Base-by-base conservation (phyloP, 2,329 filamentous ascomycete species). In the Parasarocladium wereldwijsianum region DNA sequence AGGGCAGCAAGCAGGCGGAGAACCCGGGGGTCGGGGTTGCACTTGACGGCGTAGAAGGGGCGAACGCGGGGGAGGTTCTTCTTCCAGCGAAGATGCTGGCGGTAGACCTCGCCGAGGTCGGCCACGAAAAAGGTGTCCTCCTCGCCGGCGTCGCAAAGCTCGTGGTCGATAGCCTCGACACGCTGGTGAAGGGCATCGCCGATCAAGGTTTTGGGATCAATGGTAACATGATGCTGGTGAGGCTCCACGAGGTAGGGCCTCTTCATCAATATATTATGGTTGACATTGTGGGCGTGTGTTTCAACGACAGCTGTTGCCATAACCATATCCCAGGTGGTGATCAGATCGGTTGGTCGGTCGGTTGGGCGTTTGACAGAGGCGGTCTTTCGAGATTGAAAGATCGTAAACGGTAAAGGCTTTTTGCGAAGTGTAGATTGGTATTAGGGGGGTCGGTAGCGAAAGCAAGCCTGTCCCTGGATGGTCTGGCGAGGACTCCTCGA, bases 41-140 rank as follows among this genome's bases (percentile, higher is more conserved):
- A 98, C 64, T 98, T 98, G 65, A 98, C 87, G 43, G 87, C 87
- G 62, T 94, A 98, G 50, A 96, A 94, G 24, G 90, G 90, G 61
- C 86, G 90, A 55, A 98, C 81, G 44, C 87, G 79, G 43, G 76
- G 73, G 49, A 98, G 64, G 52, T 92, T 87, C 65, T 77, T 72
- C 73, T 94, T 96, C 90, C 90, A 98, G 58, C 87, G 81, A 54
- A 96, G 64, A 50, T 96, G 87, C 72, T 98, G 90, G 59, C 90
- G 84, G 62, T 98, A 98, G 52, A 98, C 81, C 63, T 96, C 85
- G 58, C 90, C 90, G 48, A 98, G 75, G 62, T 98, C 90, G 47
- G 85, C 87, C 45, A 98, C 86, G 59, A 93, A 98, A 62, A 98
- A 98, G 36, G 90, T 80, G 59, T 96, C 90, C 61, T 98, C 90